Base-by-base conservation (phyloP, 139 green algal genomes). In the Volvox africanus region DNA sequence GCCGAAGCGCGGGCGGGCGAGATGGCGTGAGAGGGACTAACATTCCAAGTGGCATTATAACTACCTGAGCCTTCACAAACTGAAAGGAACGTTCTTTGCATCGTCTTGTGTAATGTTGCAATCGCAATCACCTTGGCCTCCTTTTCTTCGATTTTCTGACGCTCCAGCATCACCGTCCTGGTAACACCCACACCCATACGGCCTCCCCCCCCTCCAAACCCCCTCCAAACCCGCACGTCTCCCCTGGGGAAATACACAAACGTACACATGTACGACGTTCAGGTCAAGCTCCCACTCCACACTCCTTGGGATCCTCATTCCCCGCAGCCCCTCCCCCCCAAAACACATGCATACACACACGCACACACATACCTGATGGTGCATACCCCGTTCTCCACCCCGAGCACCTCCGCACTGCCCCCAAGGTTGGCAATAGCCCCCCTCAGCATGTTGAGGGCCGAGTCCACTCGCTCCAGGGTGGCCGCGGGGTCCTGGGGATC, bases 401-500 rank as follows among this genome's bases (percentile, higher is more conserved):
- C 44, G 20, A 94, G 28, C 75, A 99, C 97, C 87, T 97, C 92
- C 81, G 99, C 97, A 19, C n/a, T 93, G 35, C 96, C 95, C 12
- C 97, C 97, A 73, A 97, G 97, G 37, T 91, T 94, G 20, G 62
- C 77, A 82, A 99, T 97, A 14, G 97, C 97, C 6, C 94, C 94
- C 28, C 97, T 89, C 88, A 99, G 92, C 91, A 97, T 96, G 91
- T 99, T 95, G 21, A 99, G 94, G 88, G 98, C 96, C 50, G 82
- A 69, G 89, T 99, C 93, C 32, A 99, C 94, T 1, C 73, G 82
- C 22, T 91, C 94, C 1, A 94, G 88, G 0, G 90, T 96, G 24
- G 80, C 36, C 13, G 83, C 69, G 30, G 95, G 94, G 36, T 97
- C 92, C 93, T 95, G 92, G 67, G 95, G 79, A 11, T 97, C 93